Evolutionary conservation across 2,329 filamentous ascomycete species (phyloP), one percentile per base, ranked within the genome.

Genomic region (Escovopsis weberi): DNA sequence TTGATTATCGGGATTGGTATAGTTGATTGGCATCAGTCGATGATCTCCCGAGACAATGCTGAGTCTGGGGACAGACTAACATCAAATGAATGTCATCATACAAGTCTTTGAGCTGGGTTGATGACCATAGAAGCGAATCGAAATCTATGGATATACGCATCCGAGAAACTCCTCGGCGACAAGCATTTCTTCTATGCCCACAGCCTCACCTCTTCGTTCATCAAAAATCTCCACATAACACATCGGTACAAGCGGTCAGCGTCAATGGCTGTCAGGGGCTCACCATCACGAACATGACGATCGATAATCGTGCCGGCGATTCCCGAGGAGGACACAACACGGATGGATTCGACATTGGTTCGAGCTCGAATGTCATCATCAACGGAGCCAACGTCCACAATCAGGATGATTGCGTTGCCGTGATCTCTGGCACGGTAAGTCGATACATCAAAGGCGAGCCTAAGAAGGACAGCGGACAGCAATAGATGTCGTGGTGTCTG

Each of bases 371-470:
- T 40, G 62, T 78, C 18, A 66, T 60, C 33, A 77, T 78, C 39
- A 63, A 59, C 12, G 66, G 65, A 18, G 70, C 70, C 39, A 68
- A 62, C 44, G 64, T 78, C 33, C 67, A 71, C 51, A 78, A 78
- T 60, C 74, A 78, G 56, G 74, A 78, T 43, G 74, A 78, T 50
- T 78, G 74, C 50, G 62, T 78, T 33, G 73, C 74, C 4, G 49
- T 73, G 43, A 78, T 75, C 58, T 73, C 69, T 12, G 68, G 68
- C 19, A 63, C 55, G 11, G 53, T 53, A 10, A 35, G 42, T 15
- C n/a, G 9, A 6, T 30, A 6, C 28, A 10, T 10, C 6, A 30
- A 10, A 30, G 28, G 28, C 15, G 15, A 15, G 15, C 15, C 15
- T 15, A 15, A 15, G 15, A 15, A 15, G 15, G 15, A 15, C 15